phyloP scores from a whole-genome alignment of 2,329 filamentous ascomycete species.

The Thelonectria rubi region DNA sequence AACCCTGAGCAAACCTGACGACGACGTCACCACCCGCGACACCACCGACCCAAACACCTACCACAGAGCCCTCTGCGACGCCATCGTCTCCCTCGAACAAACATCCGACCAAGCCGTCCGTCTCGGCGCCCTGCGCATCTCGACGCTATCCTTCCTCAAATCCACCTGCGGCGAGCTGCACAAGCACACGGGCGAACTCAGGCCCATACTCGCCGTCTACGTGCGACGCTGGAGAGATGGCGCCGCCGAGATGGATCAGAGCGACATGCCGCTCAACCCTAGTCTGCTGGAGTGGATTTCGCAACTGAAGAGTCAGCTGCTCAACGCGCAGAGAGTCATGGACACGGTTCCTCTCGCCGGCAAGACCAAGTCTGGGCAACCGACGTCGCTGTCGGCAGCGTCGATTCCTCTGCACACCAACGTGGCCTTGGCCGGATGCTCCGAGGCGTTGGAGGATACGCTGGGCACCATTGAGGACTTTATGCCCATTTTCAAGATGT shows the following conservation, averaged over 20 bases:
- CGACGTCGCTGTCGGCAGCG: background rate
- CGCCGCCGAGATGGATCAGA: constrained; percentile 14
- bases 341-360: background rate
- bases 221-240: constrained; percentile 25
- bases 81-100: constrained; percentile 1
- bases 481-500: constrained; percentile 36
- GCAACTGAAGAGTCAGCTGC: constrained; percentile 9
- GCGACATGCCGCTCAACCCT: constrained; percentile 29
- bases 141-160: constrained; percentile 28
- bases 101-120: constrained; percentile 8
- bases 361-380: fast-evolving
- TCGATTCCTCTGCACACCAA: constrained; percentile 28
- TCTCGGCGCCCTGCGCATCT: constrained; percentile 26
- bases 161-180: constrained; percentile 26
- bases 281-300: constrained; percentile 27
- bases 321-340: constrained; percentile 3
- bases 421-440: constrained; percentile 5
- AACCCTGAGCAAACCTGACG: background rate
- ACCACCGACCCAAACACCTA: constrained; percentile 21
- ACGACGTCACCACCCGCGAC: background rate
- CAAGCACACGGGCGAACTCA: constrained; percentile 27
- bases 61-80: constrained; percentile 15
- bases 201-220: constrained; percentile 30
- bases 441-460: constrained; percentile 22
- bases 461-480: constrained; percentile 17